Evolutionary conservation across 2,329 filamentous ascomycete species (phyloP), one percentile per base, ranked within the genome.

Genomic region (Claviceps capensis): DNA sequence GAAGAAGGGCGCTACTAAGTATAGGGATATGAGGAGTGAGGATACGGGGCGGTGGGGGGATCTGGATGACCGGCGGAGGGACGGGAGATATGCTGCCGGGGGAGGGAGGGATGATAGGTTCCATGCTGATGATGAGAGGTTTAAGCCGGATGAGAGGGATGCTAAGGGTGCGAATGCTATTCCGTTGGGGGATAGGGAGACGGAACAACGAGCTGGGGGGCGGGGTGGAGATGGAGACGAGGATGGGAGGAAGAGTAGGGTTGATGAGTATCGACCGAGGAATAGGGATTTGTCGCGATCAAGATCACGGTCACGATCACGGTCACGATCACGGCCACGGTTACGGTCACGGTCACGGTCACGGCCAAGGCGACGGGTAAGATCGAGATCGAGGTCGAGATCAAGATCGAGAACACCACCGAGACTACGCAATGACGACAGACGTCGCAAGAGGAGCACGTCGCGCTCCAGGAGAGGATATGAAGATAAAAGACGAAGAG

Each of bases 11-110:
- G 82, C 87, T 30, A 90, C 88, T 6, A 87, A 86, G 67, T 97
- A 97, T 69, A 86, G 79, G 60, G 93, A 98, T 67, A 76, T 98
- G 62, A 83, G 83, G 65, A 80, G 75, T 14, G 91, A 98, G 69
- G 93, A 98, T 68, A 98, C 93, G 0, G 93, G 93, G 0, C 74
- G 78, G 34, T 96, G 90, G 85, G 91, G 85, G 4, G 75, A 82
- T 47, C 75, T 78, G 57, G 77, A 77, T 26, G 78, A 81, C 56
- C 72, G 65, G 60, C 52, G 50, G 5, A 45, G 30, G 9, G 42
- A 22, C 13, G 55, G 68, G 56, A 62, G 66, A 50, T 56, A 59
- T 4, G 57, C 60, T 5, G 73, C 71, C 13, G 68, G 73, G 13
- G 85, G 88, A 61, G 85, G 86, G 52, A 67, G 85, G 13, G 85